These are phyloP conservation scores for Cyclotella cryptica DNA, from an alignment of 108 stramenopile species.

Conservation along the genomic window DNA sequence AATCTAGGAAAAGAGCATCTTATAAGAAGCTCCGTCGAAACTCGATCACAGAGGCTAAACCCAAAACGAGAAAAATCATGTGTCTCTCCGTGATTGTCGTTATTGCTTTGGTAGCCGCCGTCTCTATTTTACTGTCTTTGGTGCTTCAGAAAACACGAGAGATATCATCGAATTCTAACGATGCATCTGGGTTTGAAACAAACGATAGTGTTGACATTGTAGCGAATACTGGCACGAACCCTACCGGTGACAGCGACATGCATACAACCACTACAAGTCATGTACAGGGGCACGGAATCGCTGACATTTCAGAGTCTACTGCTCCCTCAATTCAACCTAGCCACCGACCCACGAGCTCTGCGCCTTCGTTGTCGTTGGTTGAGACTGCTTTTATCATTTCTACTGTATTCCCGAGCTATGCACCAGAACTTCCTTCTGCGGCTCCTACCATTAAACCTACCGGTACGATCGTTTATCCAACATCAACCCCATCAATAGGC, in stretches of 20 bases:
- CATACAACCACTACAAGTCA: background rate
- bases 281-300: too few relatives aligned
- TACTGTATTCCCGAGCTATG: background rate
- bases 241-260: background rate
- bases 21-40: constrained; percentile 4
- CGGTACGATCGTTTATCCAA: background rate
- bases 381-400: background rate
- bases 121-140: background rate
- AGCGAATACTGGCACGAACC: background rate
- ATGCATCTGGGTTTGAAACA: background rate
- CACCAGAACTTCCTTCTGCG: background rate
- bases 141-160: background rate
- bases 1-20: background rate
- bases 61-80: background rate
- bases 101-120: constrained; percentile 1
- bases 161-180: background rate
- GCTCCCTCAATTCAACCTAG: constrained; percentile 3
- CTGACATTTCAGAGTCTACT: background rate
- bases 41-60: background rate
- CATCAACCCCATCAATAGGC: background rate
- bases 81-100: background rate
- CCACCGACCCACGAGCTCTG: background rate
- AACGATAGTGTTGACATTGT: background rate
- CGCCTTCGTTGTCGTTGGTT: background rate
- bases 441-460: background rate